phyloP scores from a whole-genome alignment of 2,329 filamentous ascomycete species.

The Xylariaceae sp. region DNA sequence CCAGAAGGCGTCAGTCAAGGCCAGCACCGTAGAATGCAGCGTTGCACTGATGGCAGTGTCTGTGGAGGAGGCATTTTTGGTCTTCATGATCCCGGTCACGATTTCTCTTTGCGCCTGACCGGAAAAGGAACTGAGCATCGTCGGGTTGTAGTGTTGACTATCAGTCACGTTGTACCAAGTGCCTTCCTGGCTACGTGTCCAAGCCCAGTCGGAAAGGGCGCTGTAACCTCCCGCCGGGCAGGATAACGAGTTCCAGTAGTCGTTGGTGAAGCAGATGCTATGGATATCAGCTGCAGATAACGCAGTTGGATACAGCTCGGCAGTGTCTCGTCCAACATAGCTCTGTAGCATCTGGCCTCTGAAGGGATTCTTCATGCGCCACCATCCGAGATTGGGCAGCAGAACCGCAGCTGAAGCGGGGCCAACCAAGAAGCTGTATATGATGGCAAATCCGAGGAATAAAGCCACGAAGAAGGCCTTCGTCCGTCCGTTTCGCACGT shows the following conservation, averaged over 20 bases:
- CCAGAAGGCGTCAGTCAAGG: constrained; percentile 14
- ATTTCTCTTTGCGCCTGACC: constrained; percentile 10
- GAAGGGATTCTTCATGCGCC: constrained; percentile 5
- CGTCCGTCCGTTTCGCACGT: neutral
- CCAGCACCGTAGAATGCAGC: constrained; percentile 4
- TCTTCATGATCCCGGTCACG: neutral
- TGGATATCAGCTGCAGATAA: neutral
- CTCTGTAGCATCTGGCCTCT: neutral
- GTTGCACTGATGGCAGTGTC: constrained; percentile 5
- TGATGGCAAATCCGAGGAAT: constrained; percentile 1
- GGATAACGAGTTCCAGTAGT: neutral
- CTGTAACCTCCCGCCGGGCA: constrained; percentile 4
- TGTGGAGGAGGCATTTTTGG: neutral
- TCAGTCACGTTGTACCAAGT: constrained; percentile 6
- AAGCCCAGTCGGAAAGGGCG: constrained; percentile 2
- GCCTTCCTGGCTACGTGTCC: constrained; percentile 3
- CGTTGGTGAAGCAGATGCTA: neutral
- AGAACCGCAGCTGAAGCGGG: constrained; percentile 13
- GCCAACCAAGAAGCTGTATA: constrained; percentile 11
- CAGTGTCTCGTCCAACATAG: neutral
- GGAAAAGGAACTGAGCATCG: constrained; percentile 8
- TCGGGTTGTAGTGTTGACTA: constrained; percentile 6
- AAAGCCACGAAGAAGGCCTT: constrained; percentile 6
- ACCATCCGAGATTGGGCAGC: constrained; percentile 4
- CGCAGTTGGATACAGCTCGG: constrained; percentile 2